These are phyloP conservation scores for Ceratocystis eucalypticola DNA, from an alignment of 2,329 filamentous ascomycete species.

Conservation along the genomic window DNA sequence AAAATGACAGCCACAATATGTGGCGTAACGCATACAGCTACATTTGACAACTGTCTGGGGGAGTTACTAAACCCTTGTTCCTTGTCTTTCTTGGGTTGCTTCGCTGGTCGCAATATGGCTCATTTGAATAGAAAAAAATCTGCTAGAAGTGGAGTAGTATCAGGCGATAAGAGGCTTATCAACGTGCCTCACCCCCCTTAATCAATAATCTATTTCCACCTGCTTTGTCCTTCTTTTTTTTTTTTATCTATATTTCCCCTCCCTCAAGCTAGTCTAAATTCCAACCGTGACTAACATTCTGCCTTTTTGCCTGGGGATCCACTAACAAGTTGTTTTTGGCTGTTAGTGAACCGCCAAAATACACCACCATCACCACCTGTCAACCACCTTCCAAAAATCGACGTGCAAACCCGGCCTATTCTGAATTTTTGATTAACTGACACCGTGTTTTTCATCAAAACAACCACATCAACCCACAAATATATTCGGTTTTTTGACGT, in stretches of 20 bases:
- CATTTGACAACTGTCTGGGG: background rate
- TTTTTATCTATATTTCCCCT: conserved; percentile 4
- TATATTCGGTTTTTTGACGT: conserved; percentile 15
- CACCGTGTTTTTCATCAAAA: conserved; percentile 18
- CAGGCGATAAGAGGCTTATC: conserved; percentile 15
- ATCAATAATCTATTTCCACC: background rate
- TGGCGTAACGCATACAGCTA: background rate
- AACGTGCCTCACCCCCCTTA: conserved; percentile 9
- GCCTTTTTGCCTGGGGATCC: conserved; percentile 3
- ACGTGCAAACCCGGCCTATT: background rate
- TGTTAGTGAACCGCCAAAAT: conserved; percentile 15
- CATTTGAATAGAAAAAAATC: conserved; percentile 17
- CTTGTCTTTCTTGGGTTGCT: background rate
- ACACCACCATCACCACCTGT: conserved; percentile 13
- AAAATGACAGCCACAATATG: background rate
- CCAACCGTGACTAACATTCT: conserved; percentile 11
- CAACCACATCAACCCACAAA: background rate
- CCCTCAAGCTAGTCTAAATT: conserved; percentile 12
- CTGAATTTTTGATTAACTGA: conserved; percentile 16
- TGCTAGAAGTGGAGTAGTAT: conserved; percentile 17
- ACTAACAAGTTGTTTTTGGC: conserved; percentile 16
- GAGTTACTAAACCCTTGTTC: background rate
- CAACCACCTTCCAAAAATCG: conserved; percentile 14
- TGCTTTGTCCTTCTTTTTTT: conserved; percentile 8
- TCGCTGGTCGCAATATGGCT: background rate